Evolutionary conservation across 345 rosid genomes (phyloP), one percentile per base, ranked within the genome.

Genomic region (Limnanthes douglasii): DNA sequence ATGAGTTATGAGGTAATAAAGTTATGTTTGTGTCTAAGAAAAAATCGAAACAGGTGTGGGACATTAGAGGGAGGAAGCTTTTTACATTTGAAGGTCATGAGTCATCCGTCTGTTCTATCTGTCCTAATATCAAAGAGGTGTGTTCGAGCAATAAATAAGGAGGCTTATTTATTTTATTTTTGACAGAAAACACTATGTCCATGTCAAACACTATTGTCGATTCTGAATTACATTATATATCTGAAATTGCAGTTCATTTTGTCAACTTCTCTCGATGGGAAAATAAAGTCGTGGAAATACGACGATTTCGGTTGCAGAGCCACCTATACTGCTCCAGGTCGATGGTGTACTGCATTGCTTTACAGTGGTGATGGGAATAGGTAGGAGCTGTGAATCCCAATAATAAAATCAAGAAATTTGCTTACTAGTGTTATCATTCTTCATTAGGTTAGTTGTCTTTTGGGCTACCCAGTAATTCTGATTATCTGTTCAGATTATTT

Each of bases 231-330:
- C n/a, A n/a, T n/a, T n/a, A n/a, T n/a, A n/a, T n/a, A 26, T 39
- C 30, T 25, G 38, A 8, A 22, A 19, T 28, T 56, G 50, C 78
- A 81, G 96, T 86, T 86, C 40, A 62, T 86, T 44, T 81, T 86
- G 53, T 86, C 97, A 49, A 86, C 97, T 19, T 75, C 94, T 27
- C 26, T 60, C 2, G 86, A 86, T 67, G 97, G 97, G 16, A 86
- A 75, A 60, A 82, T 86, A 44, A 86, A 86, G 66, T 94, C 97
- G 20, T 82, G 94, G 97, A 62, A 78, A 30, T 75, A 86, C 63
- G 97, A 78, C 48, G 57, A 62, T 25, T 20, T 48, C 53, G 94
- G 97, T 21, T 75, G 94, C 20, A 64, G 93, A 51, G 88, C 78
- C 46, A 93, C 78, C 48, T 86, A 82, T 40, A 83, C 82, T 21